Conservation (phyloP, 2,329 filamentous ascomycete species). For the Xylariaceae sp. region DNA sequence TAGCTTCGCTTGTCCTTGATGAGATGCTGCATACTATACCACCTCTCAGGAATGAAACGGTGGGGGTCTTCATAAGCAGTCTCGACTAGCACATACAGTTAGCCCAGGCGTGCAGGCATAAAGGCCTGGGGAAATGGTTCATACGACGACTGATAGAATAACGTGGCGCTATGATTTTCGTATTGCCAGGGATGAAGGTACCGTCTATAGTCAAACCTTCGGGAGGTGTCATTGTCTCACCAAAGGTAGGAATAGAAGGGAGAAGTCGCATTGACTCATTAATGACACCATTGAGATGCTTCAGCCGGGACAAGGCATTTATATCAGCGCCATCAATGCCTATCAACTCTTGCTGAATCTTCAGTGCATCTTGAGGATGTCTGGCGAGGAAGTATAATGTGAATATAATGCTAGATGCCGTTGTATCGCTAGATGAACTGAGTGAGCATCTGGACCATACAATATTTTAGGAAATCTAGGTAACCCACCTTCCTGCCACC, state of each 20-base stretch:
- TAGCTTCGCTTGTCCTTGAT: neutral
- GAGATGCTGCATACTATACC: neutral
- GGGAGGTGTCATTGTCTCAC: neutral
- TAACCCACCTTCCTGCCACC: neutral
- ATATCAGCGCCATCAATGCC: neutral
- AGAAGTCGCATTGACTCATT: slow-evolving; percentile 6
- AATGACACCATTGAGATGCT: slow-evolving; percentile 4
- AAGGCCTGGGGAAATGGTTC: too few relatives aligned
- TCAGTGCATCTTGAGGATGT: neutral
- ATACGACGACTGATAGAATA: neutral
- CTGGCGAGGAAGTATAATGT: neutral
- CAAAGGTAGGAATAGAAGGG: neutral
- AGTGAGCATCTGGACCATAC: neutral
- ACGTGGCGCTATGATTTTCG: neutral
- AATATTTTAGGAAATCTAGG: neutral
- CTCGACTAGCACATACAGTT: too few relatives aligned
- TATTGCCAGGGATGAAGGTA: neutral
- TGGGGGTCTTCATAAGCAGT: neutral
- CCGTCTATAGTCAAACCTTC: neutral
- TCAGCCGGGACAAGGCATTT: neutral
- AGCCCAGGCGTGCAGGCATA: too few relatives aligned
- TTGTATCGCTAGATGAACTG: neutral
- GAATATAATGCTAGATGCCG: neutral
- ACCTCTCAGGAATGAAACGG: neutral
- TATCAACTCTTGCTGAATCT: neutral